Evolutionary conservation across 352 stramenopile genomes (phyloP), one percentile per base, ranked within the genome.

Genomic region (Paralagenidium karlingii): DNA sequence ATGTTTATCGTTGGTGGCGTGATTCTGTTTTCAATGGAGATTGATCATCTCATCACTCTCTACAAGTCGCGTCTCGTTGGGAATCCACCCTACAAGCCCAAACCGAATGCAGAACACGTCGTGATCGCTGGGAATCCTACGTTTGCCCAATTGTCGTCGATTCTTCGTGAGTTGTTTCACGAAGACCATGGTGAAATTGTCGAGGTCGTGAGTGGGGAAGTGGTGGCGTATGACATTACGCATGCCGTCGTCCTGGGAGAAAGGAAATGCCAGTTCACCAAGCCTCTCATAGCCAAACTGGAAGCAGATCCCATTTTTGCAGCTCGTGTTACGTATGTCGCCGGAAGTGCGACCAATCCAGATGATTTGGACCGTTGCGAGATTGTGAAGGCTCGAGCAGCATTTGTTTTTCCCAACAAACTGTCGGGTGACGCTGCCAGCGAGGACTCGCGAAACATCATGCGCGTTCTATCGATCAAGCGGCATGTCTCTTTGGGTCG

Each of bases 1-100:
- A 78, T 87, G 56, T 90, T 94, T 44, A 91, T 94, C 43, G 61
- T 88, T 38, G 82, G 88, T 53, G 76, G 77, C 28, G 66, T 94
- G 34, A 77, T 92, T 40, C 47, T 92, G 37, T 89, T 94, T 27
- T 89, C 78, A 0, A 84, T 86, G 60, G 76, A 94, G 55, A 89
- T 89, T 27, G 75, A 90, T 34, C 89, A 87, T 45, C 53, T 94
- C 11, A 80, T 90, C 39, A 77, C 60, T n/a, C 43, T 94, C 37
- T 89, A 88, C 58, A 75, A 82, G 28, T 64, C 83, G 29, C 63
- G 68, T 2, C 68, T 85, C 43, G 78, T 87, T 45, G 77, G 77
- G 13, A 91, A 91, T 34, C 71, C 77, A 5, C 63, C 77, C 2
- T 91, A 82, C 40, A 55, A 57, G 10, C 64, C 71, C 9, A 88